phyloP scores from a whole-genome alignment of 306 rosid genomes.

The Quercus alba region DNA sequence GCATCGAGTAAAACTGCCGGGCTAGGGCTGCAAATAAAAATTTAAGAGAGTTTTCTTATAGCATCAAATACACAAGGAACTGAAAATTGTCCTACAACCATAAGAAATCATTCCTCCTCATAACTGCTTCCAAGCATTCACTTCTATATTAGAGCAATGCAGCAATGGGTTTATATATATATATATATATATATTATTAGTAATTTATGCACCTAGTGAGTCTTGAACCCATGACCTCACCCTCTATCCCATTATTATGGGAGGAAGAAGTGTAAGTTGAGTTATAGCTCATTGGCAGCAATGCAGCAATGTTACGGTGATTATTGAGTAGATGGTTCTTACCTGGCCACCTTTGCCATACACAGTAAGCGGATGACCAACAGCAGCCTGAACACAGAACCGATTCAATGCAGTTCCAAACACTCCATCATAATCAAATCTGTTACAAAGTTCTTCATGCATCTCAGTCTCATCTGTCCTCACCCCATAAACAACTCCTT shows the following conservation, averaged over 20 bases:
- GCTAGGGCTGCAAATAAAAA: neutral
- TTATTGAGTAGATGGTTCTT: constrained; percentile 6
- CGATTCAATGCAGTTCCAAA: constrained; percentile 97
- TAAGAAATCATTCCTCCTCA: constrained; percentile 6
- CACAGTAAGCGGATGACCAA: constrained; percentile 93
- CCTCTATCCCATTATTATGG: too few species aligned
- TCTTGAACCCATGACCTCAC: too few species aligned
- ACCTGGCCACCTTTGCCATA: constrained; percentile 99
- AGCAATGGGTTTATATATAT: neutral
- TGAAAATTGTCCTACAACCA: neutral
- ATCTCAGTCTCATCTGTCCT: constrained; percentile 79
- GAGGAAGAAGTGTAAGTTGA: too few species aligned
- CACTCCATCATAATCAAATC: constrained; percentile 90
- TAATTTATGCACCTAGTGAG: too few species aligned
- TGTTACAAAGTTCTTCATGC: constrained; percentile 79
- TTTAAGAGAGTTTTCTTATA: neutral
- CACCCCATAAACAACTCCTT: constrained; percentile 94
- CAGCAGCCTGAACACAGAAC: constrained; percentile 97
- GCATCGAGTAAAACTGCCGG: neutral
- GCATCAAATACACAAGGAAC: neutral
- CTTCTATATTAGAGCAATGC: neutral
- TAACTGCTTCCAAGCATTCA: neutral
- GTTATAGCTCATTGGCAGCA: neutral
- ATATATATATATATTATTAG: too few species aligned
- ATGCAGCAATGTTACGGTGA: neutral